Evolutionary conservation across 2,329 filamentous ascomycete species (phyloP), one percentile per base, ranked within the genome.

Genomic region (Monilinia fructicola): DNA sequence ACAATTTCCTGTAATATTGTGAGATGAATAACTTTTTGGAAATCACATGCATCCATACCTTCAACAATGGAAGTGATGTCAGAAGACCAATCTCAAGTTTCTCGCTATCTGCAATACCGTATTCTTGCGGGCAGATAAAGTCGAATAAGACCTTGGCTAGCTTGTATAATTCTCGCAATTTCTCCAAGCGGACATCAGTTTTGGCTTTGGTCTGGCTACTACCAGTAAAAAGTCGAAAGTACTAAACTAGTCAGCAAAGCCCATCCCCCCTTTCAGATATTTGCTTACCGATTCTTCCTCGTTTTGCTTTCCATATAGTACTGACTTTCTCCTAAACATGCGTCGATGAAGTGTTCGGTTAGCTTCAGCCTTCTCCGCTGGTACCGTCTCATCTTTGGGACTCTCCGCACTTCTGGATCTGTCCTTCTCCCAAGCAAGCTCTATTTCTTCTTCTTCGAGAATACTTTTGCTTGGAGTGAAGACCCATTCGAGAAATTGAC

Each of bases 31-130:
- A 42, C 23, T 40, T 4, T 11, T n/a, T 26, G 54, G 11, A 1
- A 2, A n/a, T 54, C 23, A 38, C 9, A 28, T 42, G 3, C 21
- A 21, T 26, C 12, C 67, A 61, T 71, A 74, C 74, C 69, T 76
- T 96, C 55, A 99, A 86, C 21, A 99, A 83, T 2, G 95, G 96
- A 56, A 99, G 82, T 16, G 93, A 97, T 0, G 95, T 99, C 72
- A 99, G 81, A 1, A 99, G 85, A 2, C 95, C 95, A 77, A 99
- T 99, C 77, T 99, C 95, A n/a, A 99, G 85, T 82, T 99, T 99
- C 79, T 99, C 95, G 67, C 88, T 90, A 75, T 97, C 91, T 4
- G 91, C 92, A 71, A 99, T 99, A 64, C 95, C 95, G 75, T 99
- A 99, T 78, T 99, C 95, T 75, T 99, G 95, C 0, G 95, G 95